These are phyloP conservation scores for Apiotrichum montevideense DNA, from an alignment of 1,284 basidiomycete genomes.

Conservation along the genomic window DNA sequence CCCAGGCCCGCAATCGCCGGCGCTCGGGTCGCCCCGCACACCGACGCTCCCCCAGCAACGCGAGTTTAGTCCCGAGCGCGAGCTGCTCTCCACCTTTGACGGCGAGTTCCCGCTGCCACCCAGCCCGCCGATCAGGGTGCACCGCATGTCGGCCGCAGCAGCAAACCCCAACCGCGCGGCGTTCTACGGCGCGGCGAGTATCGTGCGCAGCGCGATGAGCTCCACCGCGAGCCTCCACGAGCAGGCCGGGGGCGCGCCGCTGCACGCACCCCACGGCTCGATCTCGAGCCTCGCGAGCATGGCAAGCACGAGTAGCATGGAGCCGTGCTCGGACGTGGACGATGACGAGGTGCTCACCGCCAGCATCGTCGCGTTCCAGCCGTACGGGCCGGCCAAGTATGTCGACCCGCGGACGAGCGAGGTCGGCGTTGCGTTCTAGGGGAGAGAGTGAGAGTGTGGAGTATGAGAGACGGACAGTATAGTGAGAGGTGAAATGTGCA, in stretches of 20 bases:
- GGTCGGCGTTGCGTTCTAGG: conserved; percentile 15
- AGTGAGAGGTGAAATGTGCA: too few relatives aligned
- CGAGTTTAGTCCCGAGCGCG: too few relatives aligned
- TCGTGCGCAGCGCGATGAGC: neutral
- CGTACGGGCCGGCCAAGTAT: conserved; percentile 17
- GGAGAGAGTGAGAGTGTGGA: neutral
- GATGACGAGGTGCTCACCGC: conserved; percentile 40
- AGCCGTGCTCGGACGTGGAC: conserved; percentile 23
- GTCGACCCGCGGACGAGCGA: conserved; percentile 11
- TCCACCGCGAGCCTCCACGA: conserved; percentile 1
- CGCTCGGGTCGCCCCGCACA: neutral
- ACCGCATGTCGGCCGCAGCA: conserved; percentile 26
- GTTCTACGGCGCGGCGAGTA: conserved; percentile 29
- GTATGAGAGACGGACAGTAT: neutral
- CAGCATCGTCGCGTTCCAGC: conserved; percentile 34
- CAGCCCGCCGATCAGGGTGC: neutral
- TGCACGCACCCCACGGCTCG: neutral
- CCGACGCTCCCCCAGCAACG: neutral
- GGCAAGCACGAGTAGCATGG: neutral
- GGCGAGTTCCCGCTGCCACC: neutral
- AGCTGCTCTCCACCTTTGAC: neutral
- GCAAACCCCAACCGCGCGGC: conserved; percentile 37
- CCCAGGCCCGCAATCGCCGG: neutral
- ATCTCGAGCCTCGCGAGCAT: conserved; percentile 9
- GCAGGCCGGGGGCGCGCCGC: neutral